Evolutionary conservation across 345 rosid species (phyloP).

Genomic region (Sisymbrium irio): DNA sequence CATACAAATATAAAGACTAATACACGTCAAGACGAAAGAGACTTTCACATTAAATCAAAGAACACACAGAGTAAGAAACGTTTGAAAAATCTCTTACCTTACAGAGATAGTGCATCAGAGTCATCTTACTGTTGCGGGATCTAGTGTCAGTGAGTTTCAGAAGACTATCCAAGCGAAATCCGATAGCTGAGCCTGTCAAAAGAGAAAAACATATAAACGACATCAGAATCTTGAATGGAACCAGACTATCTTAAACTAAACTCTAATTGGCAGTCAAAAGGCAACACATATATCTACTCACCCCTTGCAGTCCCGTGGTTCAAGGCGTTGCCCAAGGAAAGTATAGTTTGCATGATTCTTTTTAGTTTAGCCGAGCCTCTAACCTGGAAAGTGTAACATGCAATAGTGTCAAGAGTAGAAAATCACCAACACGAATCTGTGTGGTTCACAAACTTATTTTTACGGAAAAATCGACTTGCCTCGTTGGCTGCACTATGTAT

Average conservation of each 20-base stretch:
- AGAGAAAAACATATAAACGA: neutral
- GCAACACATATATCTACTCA: constrained; percentile 36
- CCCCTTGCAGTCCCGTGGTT: constrained; percentile 95
- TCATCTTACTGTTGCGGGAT: constrained; percentile 74
- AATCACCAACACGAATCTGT: constrained; percentile 14
- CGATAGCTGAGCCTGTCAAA: constrained; percentile 76
- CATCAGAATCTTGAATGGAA: neutral
- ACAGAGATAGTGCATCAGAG: constrained; percentile 93
- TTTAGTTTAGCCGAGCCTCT: constrained; percentile 65
- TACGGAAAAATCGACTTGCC: constrained; percentile 45
- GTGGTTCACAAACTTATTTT: constrained; percentile 11
- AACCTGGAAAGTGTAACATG: constrained; percentile 44
- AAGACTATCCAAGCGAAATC: constrained; percentile 90
- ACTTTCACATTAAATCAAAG: neutral
- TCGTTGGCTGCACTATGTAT: constrained; percentile 67
- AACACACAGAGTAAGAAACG: neutral
- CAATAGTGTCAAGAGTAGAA: constrained; percentile 8
- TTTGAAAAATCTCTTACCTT: constrained; percentile 47
- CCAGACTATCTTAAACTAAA: neutral
- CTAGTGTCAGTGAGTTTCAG: constrained; percentile 87
- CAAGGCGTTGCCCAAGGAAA: constrained; percentile 83
- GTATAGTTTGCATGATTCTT: constrained; percentile 85
- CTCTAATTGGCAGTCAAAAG: constrained; percentile 8
- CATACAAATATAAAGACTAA: neutral
- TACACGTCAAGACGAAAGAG: neutral